A percentile compares a stretch with the other conserved stretches of the same genome.
phyloP scores from a whole-genome alignment of 1,284 basidiomycete species.

The Ceratobasidium theobromae region DNA sequence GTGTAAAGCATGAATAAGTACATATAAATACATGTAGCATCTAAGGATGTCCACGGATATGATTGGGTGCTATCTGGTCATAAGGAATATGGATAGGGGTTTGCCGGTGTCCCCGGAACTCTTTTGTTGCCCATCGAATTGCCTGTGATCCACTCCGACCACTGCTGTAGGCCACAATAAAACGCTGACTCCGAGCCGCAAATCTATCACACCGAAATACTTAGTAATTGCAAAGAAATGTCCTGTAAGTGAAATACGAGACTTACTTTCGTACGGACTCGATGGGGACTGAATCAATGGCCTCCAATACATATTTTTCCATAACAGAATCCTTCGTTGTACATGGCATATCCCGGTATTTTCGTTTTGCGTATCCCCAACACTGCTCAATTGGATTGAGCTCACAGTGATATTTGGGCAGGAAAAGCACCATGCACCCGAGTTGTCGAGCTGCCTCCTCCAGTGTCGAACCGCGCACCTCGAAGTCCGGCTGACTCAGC shows the following conservation, averaged over 20 bases:
- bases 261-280: constrained; percentile 21
- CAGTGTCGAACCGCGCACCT: not conserved
- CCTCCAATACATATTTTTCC: constrained; percentile 12
- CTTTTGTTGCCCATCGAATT: not conserved
- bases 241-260: not conserved
- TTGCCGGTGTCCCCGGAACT: not conserved
- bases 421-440: not conserved
- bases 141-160: not conserved
- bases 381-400: constrained; percentile 4
- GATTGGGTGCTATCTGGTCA: not conserved
- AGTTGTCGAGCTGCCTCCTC: not conserved
- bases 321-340: not conserved
- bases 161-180: not conserved
- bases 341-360: not conserved
- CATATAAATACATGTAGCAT: too few species aligned
- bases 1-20: too few species aligned
- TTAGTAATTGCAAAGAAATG: not conserved
- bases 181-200: not conserved
- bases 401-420: constrained; percentile 3
- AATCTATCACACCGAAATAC: not conserved
- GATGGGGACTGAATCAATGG: constrained; percentile 18
- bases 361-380: constrained; percentile 2
- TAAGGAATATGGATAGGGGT: not conserved
- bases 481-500: constrained; percentile 26
- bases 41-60: not conserved